Evolutionary conservation across 2,329 filamentous ascomycete genomes (phyloP).

Genomic region (Penicillium sp.): DNA sequence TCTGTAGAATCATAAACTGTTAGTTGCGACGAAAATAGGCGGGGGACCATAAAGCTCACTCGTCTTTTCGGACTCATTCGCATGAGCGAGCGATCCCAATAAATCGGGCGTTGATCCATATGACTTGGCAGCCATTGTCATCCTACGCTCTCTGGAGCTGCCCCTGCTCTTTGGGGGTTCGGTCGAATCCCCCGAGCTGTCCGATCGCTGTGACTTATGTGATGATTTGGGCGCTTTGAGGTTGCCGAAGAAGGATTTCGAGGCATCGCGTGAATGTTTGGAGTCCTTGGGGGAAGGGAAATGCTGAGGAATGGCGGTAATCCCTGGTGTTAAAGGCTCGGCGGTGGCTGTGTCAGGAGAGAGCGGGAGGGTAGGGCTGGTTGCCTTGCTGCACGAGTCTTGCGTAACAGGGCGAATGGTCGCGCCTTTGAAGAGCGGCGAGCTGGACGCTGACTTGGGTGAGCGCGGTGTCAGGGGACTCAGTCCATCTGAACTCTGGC

Average conservation of each 20-base stretch:
- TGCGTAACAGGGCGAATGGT: constrained; percentile 46
- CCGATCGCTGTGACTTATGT: constrained; percentile 44
- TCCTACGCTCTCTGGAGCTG: constrained; percentile 47
- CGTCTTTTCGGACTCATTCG: constrained; percentile 28
- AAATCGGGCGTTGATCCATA: constrained; percentile 48
- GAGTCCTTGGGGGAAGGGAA: constrained; percentile 46
- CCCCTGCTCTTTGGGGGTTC: constrained; percentile 45
- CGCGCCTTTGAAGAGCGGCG: constrained; percentile 39
- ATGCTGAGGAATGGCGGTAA: constrained; percentile 49
- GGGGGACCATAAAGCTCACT: constrained; percentile 21
- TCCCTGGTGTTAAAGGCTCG: constrained; percentile 41
- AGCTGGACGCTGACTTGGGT: constrained; percentile 40
- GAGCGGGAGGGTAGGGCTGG: constrained; percentile 28
- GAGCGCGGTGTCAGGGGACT: constrained; percentile 42
- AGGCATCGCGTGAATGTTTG: constrained; percentile 47
- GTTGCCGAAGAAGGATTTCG: constrained; percentile 50
- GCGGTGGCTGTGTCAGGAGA: constrained; percentile 29
- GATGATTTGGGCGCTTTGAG: constrained; percentile 50
- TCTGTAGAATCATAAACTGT: constrained; percentile 19
- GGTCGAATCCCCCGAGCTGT: constrained; percentile 38
- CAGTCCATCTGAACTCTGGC: constrained; percentile 37
- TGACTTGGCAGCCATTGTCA: constrained; percentile 36
- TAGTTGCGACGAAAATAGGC: background rate
- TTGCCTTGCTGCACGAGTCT: constrained; percentile 34
- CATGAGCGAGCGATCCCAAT: constrained; percentile 32